Percentiles rank a stretch among this genome's conserved stretches.
Conservation (phyloP, 805 yeast species). For the Yarrowia hollandica region DNA sequence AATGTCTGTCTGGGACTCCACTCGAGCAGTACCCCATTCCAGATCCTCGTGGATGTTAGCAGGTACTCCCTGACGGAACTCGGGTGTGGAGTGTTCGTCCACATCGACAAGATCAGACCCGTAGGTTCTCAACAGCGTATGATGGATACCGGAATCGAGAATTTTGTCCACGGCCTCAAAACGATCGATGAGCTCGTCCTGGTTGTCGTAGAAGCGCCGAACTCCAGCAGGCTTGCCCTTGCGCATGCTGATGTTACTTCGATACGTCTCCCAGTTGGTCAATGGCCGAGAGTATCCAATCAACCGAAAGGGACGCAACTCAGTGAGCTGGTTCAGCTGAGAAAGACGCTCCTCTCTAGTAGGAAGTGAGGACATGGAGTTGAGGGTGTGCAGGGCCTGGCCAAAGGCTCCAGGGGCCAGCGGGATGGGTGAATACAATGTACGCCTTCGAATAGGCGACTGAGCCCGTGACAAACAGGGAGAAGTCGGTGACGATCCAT, state of each 20-base stretch:
- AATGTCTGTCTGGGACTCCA: slow-evolving; percentile 50
- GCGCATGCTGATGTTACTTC: slow-evolving; percentile 36
- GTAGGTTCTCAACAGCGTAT: slow-evolving; percentile 62
- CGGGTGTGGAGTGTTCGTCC: slow-evolving; percentile 36
- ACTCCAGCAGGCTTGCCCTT: slow-evolving; percentile 39
- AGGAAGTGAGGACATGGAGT: slow-evolving; percentile 13
- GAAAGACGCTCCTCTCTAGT: slow-evolving; percentile 28
- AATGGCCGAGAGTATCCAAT: slow-evolving; percentile 49
- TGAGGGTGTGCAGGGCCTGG: slow-evolving; percentile 3
- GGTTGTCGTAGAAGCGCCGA: slow-evolving; percentile 53
- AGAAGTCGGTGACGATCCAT: slow-evolving; percentile 11
- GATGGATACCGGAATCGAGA: slow-evolving; percentile 69
- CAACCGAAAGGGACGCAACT: slow-evolving; percentile 50
- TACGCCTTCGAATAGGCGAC: slow-evolving; percentile 2
- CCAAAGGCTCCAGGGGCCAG: slow-evolving; percentile 27
- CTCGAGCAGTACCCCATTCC: slow-evolving; percentile 48
- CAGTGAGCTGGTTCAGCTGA: slow-evolving; percentile 42
- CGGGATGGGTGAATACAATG: slow-evolving; percentile 16
- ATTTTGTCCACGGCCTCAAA: slow-evolving; percentile 62
- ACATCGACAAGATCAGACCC: slow-evolving; percentile 43
- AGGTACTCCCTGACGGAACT: slow-evolving; percentile 48
- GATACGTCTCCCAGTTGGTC: slow-evolving; percentile 45
- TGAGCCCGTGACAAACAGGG: slow-evolving; percentile 11
- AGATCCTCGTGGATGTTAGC: slow-evolving; percentile 60
- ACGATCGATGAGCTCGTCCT: slow-evolving; percentile 59